Conservation (phyloP, 2,329 filamentous ascomycete genomes). For the Onygena corvina region DNA sequence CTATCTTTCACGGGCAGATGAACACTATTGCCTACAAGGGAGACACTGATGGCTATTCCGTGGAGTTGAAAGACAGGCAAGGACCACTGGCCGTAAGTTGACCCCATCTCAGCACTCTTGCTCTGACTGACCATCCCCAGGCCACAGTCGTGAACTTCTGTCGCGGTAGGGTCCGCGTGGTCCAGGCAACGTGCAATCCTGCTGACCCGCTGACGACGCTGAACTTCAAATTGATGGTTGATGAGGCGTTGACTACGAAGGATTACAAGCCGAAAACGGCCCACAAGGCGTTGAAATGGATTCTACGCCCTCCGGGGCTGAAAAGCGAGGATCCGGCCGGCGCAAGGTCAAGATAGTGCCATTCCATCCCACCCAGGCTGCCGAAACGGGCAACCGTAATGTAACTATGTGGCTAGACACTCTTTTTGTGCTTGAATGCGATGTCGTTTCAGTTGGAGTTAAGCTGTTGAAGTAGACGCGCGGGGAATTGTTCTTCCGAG, state of each 20-base stretch:
- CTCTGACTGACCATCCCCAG: conserved; percentile 7
- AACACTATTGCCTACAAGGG: conserved; percentile 10
- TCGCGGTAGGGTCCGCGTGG: conserved; percentile 7
- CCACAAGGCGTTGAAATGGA: conserved; percentile 13
- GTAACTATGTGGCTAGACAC: no score
- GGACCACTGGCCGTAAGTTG: conserved; percentile 10
- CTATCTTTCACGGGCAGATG: conserved; percentile 14
- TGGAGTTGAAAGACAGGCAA: conserved; percentile 11
- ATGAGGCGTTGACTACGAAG: conserved; percentile 10
- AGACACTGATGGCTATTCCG: conserved; percentile 7
- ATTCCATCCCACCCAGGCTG: no score
- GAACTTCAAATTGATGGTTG: conserved; percentile 10
- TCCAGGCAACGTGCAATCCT: conserved; percentile 11
- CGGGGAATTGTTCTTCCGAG: no score
- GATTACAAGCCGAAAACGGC: conserved; percentile 10
- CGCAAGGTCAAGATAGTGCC: no score
- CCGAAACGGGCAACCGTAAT: no score
- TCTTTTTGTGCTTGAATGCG: no score
- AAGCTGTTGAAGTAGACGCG: no score
- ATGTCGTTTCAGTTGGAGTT: no score
- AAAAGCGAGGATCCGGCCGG: no score
- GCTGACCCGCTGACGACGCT: conserved; percentile 8
- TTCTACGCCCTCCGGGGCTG: conserved; percentile 13
- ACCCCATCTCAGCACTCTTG: conserved; percentile 3
- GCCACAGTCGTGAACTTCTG: conserved; percentile 13